Conservation (phyloP, 2,329 filamentous ascomycete species). For the Aspergillus sp. region DNA sequence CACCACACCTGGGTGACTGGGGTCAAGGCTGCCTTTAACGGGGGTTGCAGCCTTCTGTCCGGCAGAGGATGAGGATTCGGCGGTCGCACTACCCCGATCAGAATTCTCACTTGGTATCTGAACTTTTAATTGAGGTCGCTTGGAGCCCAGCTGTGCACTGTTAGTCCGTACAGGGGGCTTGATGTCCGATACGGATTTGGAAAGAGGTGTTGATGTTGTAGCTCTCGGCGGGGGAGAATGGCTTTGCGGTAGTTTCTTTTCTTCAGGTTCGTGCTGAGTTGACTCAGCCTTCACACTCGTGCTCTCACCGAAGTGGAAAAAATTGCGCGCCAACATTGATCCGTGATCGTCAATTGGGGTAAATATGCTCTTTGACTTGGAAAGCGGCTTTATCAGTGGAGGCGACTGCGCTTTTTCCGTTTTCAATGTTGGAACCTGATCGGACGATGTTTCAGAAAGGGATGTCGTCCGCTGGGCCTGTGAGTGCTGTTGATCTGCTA, state of each 20-base stretch:
- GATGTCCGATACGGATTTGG: conserved; percentile 63
- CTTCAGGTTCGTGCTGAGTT: conserved; percentile 42
- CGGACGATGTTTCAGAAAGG: conserved; percentile 57
- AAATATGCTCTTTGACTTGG: conserved; percentile 88
- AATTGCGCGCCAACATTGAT: conserved; percentile 83
- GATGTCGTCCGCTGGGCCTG: conserved; percentile 64
- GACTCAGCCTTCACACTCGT: conserved; percentile 33
- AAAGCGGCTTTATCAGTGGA: conserved; percentile 61
- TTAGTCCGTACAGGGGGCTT: conserved; percentile 76
- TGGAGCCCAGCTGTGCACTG: conserved; percentile 66
- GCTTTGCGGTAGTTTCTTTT: conserved; percentile 64
- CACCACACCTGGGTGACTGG: conserved; percentile 70
- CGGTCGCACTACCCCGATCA: conserved; percentile 70
- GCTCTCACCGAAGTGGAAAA: conserved; percentile 60
- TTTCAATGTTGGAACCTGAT: conserved; percentile 48
- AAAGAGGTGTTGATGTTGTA: conserved; percentile 45
- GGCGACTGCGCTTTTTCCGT: conserved; percentile 46
- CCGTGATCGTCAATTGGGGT: conserved; percentile 93
- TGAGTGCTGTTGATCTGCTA: conserved; percentile 67
- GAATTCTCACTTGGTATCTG: conserved; percentile 93
- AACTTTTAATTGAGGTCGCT: conserved; percentile 82
- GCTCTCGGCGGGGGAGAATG: conserved; percentile 54
- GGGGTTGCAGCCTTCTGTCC: conserved; percentile 61
- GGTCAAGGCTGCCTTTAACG: conserved; percentile 52
- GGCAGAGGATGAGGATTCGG: conserved; percentile 64